Conservation (phyloP, 1,284 basidiomycete genomes). For the Sanguinoderma infundibulare region DNA sequence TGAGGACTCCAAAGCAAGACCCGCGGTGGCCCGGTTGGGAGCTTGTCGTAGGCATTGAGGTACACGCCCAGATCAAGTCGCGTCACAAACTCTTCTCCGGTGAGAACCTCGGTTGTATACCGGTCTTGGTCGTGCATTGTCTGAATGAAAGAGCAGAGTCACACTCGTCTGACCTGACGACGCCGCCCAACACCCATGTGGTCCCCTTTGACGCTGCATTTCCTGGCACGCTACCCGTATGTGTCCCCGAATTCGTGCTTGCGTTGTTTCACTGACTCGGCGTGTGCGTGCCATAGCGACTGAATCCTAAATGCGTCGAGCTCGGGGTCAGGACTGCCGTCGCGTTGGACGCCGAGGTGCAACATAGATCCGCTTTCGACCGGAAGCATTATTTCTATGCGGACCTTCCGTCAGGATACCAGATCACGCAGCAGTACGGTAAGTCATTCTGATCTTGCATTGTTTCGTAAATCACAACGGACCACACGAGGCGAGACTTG, state of each 20-base stretch:
- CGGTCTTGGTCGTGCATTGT: background rate
- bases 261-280: constrained; percentile 1
- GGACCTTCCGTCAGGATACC: constrained; percentile 93
- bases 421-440: constrained; percentile 97
- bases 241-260: constrained; percentile 9
- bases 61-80: constrained; percentile 93
- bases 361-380: constrained; percentile 85
- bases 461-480: background rate
- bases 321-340: constrained; percentile 84
- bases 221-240: constrained; percentile 92
- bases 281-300: constrained; percentile 47
- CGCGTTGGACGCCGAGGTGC: constrained; percentile 79
- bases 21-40: constrained; percentile 72
- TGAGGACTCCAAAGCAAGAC: constrained; percentile 34
- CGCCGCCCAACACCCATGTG: constrained; percentile 78
- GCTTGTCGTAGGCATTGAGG: constrained; percentile 92
- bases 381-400: constrained; percentile 99
- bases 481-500: too few species aligned
- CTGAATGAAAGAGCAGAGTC: constrained; percentile 21
- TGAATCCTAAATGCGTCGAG: constrained; percentile 83
- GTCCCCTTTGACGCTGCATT: constrained; percentile 88
- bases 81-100: constrained; percentile 90
- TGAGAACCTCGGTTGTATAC: constrained; percentile 40
- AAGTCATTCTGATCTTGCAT: constrained; percentile 28
- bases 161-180: constrained; percentile 53